Base-by-base conservation (phyloP, 225 moss, liverwort and hornwort species). In the Ulota crispa region DNA sequence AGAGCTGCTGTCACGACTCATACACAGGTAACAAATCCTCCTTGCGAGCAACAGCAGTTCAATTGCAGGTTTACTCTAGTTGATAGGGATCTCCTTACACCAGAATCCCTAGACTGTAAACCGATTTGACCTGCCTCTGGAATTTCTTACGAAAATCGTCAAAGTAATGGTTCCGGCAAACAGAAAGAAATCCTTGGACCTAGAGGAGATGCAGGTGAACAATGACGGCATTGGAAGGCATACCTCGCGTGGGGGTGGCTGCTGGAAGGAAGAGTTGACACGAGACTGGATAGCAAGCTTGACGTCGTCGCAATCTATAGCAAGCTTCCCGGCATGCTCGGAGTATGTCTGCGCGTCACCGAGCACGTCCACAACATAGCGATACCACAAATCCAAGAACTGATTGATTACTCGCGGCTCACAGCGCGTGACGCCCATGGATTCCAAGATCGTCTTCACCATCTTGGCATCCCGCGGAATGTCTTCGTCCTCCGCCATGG, bases 181-280 rank as follows among this genome's bases (percentile, higher is more conserved):
- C n/a, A 74, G 45, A 70, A 69, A 12, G 43, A 61, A 66, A 42
- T 0, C 63, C 9, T 21, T 15, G 52, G 72, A 30, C 68, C 56
- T 11, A 55, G 28, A 30, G 21, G 2, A 1, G 4, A 3, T 41
- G 52, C 4, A 36, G 14, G 18, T 55, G 19, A 27, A 60, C 23
- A n/a, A 66, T 28, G 70, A 47, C 30, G 27, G 52, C 3, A 39
- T 41, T 16, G 32, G 2, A 63, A 6, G 31, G 36, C 1, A 19
- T 77, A 96, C 96, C 96, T 97, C 97, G 24, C 97, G 95, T 4
- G 97, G 94, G 64, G 97, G 95, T 28, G 95, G 97, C 85, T 98
- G 97, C 89, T 94, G 92, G 85, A 98, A 98, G 72, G 97, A 95
- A 72, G 93, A 92, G 76, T 94, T 98, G 78, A 98, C 97, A 50